Conservation (phyloP, 2,329 filamentous ascomycete species). For the Fusarium buharicum region DNA sequence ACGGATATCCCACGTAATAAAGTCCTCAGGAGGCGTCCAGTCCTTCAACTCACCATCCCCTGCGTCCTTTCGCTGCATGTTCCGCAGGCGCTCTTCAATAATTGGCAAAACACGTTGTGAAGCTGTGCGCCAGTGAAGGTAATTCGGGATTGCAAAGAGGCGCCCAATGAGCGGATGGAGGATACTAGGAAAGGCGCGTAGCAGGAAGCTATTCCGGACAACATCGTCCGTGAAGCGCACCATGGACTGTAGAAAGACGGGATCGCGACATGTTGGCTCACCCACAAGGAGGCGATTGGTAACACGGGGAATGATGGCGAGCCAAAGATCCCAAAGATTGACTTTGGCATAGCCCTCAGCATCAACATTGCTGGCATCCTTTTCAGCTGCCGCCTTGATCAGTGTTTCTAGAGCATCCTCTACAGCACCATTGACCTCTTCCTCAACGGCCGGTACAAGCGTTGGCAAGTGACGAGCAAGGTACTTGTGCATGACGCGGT, state of each 20-base stretch:
- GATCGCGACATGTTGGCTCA: slow-evolving; percentile 52
- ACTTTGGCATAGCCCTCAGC: slow-evolving; percentile 52
- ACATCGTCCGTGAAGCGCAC: slow-evolving; percentile 62
- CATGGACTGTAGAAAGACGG: slow-evolving; percentile 58
- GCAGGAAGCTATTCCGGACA: slow-evolving; percentile 56
- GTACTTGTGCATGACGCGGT: slow-evolving; percentile 56
- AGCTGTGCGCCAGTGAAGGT: slow-evolving; percentile 58
- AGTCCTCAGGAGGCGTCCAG: slow-evolving; percentile 63
- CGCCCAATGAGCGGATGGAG: slow-evolving; percentile 62
- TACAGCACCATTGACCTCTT: slow-evolving; percentile 53
- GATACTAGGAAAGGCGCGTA: slow-evolving; percentile 59
- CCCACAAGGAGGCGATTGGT: slow-evolving; percentile 59
- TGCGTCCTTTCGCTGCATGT: slow-evolving; percentile 56
- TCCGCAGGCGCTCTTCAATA: slow-evolving; percentile 60
- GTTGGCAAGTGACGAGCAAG: slow-evolving; percentile 54
- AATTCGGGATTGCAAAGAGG: slow-evolving; percentile 57
- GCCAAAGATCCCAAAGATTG: slow-evolving; percentile 58
- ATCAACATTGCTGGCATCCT: slow-evolving; percentile 36
- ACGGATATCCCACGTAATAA: slow-evolving; percentile 66
- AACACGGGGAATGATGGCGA: slow-evolving; percentile 55
- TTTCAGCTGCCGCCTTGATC: slow-evolving; percentile 17
- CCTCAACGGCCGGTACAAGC: slow-evolving; percentile 55
- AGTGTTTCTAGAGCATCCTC: slow-evolving; percentile 48
- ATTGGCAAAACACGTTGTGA: slow-evolving; percentile 57
- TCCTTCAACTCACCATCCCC: slow-evolving; percentile 54